Evolutionary conservation across 345 rosid species (phyloP), one percentile per base, ranked within the genome.

Genomic region (Gossypium stocksii): DNA sequence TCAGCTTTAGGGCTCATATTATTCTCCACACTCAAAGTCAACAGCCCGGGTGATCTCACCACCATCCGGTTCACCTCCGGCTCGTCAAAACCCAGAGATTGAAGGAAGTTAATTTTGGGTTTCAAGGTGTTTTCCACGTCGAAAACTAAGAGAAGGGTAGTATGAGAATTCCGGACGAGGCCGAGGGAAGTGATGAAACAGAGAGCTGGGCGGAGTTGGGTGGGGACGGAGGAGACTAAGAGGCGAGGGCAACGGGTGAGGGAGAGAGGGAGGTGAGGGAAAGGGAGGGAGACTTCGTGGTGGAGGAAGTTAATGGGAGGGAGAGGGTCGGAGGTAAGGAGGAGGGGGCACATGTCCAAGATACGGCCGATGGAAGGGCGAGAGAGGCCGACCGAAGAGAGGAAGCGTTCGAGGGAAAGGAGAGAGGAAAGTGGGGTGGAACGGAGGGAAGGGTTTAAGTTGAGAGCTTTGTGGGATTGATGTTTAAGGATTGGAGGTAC

Each of bases 301-400:
- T 87, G 81, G 54, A 89, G 91, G 84, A 94, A 94, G 64, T 82
- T 82, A 4, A 90, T 71, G 45, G 88, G 82, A 0, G 98, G 96
- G 27, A 83, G 81, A 0, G 93, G 92, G 43, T 92, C 90, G 12
- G 91, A 81, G 70, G 91, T 94, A 59, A 94, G 85, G 78, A 92
- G 83, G 46, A 74, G 77, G 0, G 97, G 97, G 81, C 85, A 79
- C 97, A 90, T 94, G 73, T 90, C 97, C 69, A 94, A 91, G 64
- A 94, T 81, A 11, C 97, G 85, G 60, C 93, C 93, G 45, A 92
- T 80, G 57, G 91, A 82, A 11, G 86, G 64, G 65, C 90, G 86
- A 10, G 86, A 80, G 70, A 94, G 86, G 52, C 98, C 97, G 66
- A 87, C 74, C 7, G 88, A 83, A 64, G 88, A 83, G 78, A 94